Evolutionary conservation across 306 rosid species (phyloP).

Genomic region (Prunus salicina): DNA sequence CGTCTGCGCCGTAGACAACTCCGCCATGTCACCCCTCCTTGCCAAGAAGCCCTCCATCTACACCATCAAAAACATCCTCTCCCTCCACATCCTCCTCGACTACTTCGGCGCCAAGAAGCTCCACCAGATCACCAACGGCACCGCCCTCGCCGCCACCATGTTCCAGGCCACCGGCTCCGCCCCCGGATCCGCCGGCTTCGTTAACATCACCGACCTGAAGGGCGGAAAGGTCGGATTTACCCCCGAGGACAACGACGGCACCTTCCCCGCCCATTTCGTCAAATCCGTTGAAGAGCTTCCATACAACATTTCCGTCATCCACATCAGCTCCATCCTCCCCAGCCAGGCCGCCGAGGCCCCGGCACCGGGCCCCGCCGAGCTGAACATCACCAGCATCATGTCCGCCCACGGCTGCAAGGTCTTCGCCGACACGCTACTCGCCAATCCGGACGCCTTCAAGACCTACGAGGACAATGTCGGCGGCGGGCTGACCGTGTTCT

Average conservation of each 20-base stretch:
- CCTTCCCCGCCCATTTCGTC: constrained; percentile 49
- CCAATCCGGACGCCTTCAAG: constrained; percentile 29
- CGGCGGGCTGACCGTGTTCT: constrained; percentile 74
- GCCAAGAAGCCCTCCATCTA: constrained; percentile 46
- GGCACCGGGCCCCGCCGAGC: constrained; percentile 53
- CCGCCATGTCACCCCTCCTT: constrained; percentile 71
- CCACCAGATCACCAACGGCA: constrained; percentile 96
- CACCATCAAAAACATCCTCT: constrained; percentile 78
- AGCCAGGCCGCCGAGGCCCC: constrained; percentile 70
- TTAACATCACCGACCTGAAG: constrained; percentile 76
- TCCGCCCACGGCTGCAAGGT: constrained; percentile 70
- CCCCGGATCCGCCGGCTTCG: constrained; percentile 70
- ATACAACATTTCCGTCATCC: constrained; percentile 76
- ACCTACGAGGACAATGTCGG: constrained; percentile 41
- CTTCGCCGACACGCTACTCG: constrained; percentile 57
- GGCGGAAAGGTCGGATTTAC: constrained; percentile 87
- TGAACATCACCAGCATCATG: constrained; percentile 60
- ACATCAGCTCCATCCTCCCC: constrained; percentile 65
- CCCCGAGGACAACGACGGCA: constrained; percentile 53
- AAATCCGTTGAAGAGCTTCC: constrained; percentile 72
- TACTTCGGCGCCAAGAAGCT: constrained; percentile 91
- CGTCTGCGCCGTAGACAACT: constrained; percentile 78
- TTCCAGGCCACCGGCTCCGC: constrained; percentile 86
- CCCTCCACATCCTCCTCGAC: constrained; percentile 88
- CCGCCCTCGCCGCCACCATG: constrained; percentile 82